Base-by-base conservation (phyloP, 192 early-diverging fungal species). In the Chytriomyces sp. region DNA sequence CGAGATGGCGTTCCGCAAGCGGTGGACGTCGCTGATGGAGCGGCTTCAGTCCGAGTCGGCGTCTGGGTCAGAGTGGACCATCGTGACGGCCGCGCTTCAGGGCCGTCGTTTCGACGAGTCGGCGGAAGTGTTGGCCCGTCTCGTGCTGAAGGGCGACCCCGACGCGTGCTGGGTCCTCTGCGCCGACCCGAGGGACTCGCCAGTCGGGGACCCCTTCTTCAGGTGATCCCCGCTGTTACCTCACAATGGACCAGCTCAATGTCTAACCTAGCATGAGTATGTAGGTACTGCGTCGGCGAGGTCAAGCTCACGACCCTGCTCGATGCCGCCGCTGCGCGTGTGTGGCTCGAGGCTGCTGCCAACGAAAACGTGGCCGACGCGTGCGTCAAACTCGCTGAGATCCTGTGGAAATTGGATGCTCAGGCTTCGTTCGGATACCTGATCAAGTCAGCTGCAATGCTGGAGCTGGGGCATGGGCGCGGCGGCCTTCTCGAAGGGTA, bases 321-420 rank as follows among this genome's bases (percentile, higher is more conserved):
- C 39, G 28, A 22, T 14, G 4, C 12, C 39, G 62, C 14, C 17
- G 39, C 62, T 0, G 62, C 62, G 36, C 12, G 14, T 6, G 19
- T 44, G 4, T 64, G 62, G 62, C 39, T 64, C 62, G 49, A 39
- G 49, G 49, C 49, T 37, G 62, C 62, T 25, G 62, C 28, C 17
- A 32, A 28, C 26, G 39, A 32, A 28, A 5, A 19, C 10, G 39
- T 64, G n/a, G 39, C 39, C 5, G 62, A 64, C 0, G 62, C 62
- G 5, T 64, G 62, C 36, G n/a, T 64, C 39, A 8, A 64, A 37
- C n/a, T 64, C 28, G 62, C 3, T 44, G 39, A 64, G 39, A 64
- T 64, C 19, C 4, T 10, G 4, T 64, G 62, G 62, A 19, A 5
- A 4, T 40, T n/a, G 4, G n/a, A 10, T n/a, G 10, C 44, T 14